Evolutionary conservation across 1,139 yeast species (phyloP).

Genomic region (Hyphopichia buzzinii): DNA sequence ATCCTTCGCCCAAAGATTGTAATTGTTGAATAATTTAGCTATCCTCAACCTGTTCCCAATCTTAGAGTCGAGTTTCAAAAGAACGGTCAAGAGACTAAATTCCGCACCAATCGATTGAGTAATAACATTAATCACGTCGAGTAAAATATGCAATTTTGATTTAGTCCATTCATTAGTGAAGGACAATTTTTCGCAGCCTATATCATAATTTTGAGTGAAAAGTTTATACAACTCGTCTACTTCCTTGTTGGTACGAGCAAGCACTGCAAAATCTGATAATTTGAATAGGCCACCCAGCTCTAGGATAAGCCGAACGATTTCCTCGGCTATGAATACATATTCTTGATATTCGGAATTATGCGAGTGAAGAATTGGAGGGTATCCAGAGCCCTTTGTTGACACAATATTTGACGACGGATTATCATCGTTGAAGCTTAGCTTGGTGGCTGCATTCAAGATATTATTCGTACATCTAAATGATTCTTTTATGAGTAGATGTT

Average conservation of each 20-base stretch:
- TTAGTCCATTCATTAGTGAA: constrained; percentile 54
- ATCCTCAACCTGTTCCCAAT: constrained; percentile 22
- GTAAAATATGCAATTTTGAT: constrained; percentile 46
- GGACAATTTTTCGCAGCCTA: constrained; percentile 43
- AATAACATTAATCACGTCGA: constrained; percentile 49
- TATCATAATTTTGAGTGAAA: constrained; percentile 37
- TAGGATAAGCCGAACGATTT: constrained; percentile 42
- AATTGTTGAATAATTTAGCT: constrained; percentile 24
- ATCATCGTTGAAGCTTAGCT: neutral
- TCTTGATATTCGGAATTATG: constrained; percentile 33
- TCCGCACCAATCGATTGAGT: constrained; percentile 31
- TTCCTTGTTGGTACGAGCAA: constrained; percentile 56
- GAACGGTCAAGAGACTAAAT: constrained; percentile 29
- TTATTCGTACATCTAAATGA: constrained; percentile 62
- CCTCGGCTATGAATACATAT: constrained; percentile 40
- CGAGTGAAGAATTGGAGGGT: constrained; percentile 30
- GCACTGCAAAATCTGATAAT: constrained; percentile 53
- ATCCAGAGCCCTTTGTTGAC: constrained; percentile 20
- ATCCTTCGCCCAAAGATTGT: constrained; percentile 6
- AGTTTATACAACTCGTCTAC: constrained; percentile 41
- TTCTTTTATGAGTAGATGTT: constrained; percentile 38
- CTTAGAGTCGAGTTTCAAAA: constrained; percentile 27
- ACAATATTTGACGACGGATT: constrained; percentile 5
- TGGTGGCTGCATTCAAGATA: constrained; percentile 42
- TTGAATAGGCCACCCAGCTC: constrained; percentile 46